Percentiles rank a stretch among this genome's conserved stretches.
These are phyloP conservation scores for Colletotrichum sp. DNA, from an alignment of 2,329 filamentous ascomycete genomes.

Conservation along the genomic window DNA sequence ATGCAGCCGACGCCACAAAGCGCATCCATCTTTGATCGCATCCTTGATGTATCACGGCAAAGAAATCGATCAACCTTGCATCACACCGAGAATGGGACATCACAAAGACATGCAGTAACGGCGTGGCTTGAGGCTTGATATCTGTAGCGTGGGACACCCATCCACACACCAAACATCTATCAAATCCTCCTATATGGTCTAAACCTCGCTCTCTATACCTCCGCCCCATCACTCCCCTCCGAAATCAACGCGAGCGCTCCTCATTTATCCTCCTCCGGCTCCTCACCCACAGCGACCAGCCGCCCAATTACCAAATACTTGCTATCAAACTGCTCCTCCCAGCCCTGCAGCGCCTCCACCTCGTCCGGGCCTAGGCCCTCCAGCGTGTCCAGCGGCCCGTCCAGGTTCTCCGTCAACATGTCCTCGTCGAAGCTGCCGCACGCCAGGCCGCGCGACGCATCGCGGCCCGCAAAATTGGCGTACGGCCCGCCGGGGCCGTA, in stretches of 20 bases:
- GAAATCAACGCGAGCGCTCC: conserved; percentile 39
- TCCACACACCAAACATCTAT: accelerated
- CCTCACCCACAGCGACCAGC: conserved; percentile 65
- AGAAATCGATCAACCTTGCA: not conserved
- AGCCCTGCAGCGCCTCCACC: conserved; percentile 82
- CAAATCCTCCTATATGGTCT: not conserved
- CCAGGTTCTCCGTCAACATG: conserved; percentile 91
- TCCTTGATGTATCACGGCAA: not conserved
- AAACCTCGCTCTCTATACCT: not conserved
- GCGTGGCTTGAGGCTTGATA: not conserved
- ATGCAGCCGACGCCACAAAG: not conserved
- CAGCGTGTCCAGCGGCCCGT: conserved; percentile 81
- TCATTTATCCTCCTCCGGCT: conserved; percentile 38
- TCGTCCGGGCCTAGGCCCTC: conserved; percentile 75
- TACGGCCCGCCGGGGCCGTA: conserved; percentile 97
- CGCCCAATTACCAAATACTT: conserved; percentile 96
- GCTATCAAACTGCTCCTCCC: conserved; percentile 91
- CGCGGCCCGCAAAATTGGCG: conserved; percentile 92
- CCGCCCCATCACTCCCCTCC: not conserved
- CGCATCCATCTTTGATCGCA: accelerated
- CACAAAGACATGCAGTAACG: not conserved
- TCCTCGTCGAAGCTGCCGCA: conserved; percentile 93
- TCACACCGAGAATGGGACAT: not conserved
- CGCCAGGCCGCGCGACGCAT: conserved; percentile 87
- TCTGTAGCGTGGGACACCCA: not conserved